Percentiles rank a stretch among this genome's conserved stretches.
Evolutionary conservation across 2,329 filamentous ascomycete genomes (phyloP).

Genomic region (Microsporum canis): DNA sequence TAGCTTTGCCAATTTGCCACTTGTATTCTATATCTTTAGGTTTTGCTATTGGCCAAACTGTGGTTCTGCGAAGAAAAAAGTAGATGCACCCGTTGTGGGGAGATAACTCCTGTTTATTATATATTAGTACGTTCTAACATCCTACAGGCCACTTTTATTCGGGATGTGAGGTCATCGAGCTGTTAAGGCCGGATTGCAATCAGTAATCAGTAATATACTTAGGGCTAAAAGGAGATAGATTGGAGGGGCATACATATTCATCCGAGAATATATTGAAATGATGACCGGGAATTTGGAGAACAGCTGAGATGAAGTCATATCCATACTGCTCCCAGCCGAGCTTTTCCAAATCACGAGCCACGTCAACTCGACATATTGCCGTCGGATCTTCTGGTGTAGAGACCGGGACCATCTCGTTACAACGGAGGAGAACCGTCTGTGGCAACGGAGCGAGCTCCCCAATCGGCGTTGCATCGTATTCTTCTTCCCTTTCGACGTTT

Average conservation of each 20-base stretch:
- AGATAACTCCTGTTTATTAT: neutral
- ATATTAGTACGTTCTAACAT: constrained; percentile 13
- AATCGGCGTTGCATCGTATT: neutral
- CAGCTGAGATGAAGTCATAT: constrained; percentile 12
- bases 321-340: constrained; percentile 17
- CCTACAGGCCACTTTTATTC: constrained; percentile 13
- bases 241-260: constrained; percentile 11
- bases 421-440: constrained; percentile 13
- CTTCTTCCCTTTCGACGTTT: neutral
- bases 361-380: constrained; percentile 13
- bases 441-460: constrained; percentile 5
- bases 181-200: neutral
- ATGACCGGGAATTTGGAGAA: constrained; percentile 15
- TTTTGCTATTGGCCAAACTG: neutral
- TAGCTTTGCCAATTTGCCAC: neutral
- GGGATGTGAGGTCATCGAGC: constrained; percentile 13
- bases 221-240: neutral
- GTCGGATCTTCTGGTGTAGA: constrained; percentile 3
- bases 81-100: neutral
- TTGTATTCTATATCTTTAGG: constrained; percentile 2
- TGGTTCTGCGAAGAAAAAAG: neutral
- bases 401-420: constrained; percentile 14
- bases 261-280: constrained; percentile 17
- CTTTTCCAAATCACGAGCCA: constrained; percentile 9
- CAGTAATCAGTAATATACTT: neutral